Conservation (phyloP, 371 early-diverging fungal species). For the Amoeboradix gromovi region DNA sequence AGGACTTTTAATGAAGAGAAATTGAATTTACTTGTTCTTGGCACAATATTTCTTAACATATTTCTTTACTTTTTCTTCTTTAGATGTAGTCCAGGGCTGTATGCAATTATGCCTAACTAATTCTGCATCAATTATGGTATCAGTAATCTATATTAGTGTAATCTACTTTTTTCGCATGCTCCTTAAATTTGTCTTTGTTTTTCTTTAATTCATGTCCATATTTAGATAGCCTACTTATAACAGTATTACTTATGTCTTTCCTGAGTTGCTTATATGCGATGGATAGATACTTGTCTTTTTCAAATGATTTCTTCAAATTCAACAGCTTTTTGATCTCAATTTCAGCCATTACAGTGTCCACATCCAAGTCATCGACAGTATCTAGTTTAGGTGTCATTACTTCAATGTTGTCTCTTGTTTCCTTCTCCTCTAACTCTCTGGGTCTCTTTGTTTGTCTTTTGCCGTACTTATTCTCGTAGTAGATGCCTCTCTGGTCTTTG, state of each 20-base stretch:
- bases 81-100: neutral
- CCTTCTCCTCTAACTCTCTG: neutral
- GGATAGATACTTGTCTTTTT: neutral
- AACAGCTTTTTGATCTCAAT: neutral
- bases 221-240: neutral
- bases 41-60: neutral
- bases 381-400: neutral
- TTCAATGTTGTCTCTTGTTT: neutral
- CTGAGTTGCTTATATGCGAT: neutral
- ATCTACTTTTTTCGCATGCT: neutral
- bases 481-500: neutral
- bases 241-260: neutral
- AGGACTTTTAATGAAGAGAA: neutral
- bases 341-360: neutral
- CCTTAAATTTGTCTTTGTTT: neutral
- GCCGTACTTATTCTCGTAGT: neutral
- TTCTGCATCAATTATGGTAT: neutral
- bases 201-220: neutral
- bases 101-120: neutral
- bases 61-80: neutral
- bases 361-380: neutral
- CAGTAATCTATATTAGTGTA: neutral
- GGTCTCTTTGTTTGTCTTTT: neutral
- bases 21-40: neutral
- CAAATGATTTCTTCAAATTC: neutral